Conservation (phyloP, 306 rosid species). For the Comarum palustre region DNA sequence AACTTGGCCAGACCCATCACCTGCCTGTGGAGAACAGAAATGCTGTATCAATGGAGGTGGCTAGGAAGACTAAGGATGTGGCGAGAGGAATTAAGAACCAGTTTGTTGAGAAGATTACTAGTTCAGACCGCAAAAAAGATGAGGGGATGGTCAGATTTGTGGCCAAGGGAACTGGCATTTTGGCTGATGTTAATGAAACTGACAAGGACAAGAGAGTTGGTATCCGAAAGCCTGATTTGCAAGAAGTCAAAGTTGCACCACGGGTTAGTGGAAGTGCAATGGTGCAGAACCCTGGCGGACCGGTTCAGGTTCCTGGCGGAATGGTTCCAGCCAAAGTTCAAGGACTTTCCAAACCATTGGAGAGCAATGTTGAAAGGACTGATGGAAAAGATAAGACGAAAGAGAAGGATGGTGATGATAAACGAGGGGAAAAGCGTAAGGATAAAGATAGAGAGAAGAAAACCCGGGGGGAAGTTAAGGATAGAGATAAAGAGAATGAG, state of each 20-base stretch:
- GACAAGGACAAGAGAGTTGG: slow-evolving; percentile 45
- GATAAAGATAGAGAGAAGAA: slow-evolving; percentile 70
- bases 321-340: slow-evolving; percentile 48
- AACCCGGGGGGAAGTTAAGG: slow-evolving; percentile 72
- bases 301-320: slow-evolving; percentile 38
- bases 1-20: background rate
- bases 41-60: slow-evolving; percentile 60
- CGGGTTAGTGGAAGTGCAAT: slow-evolving; percentile 42
- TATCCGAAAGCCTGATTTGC: slow-evolving; percentile 45
- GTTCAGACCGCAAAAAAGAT: slow-evolving; percentile 43
- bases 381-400: slow-evolving; percentile 45
- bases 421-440: slow-evolving; percentile 56
- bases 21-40: slow-evolving; percentile 23
- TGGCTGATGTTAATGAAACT: slow-evolving; percentile 45
- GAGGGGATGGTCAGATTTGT: slow-evolving; percentile 57
- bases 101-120: slow-evolving; percentile 42
- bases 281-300: slow-evolving; percentile 39
- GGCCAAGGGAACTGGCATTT: slow-evolving; percentile 44
- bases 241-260: slow-evolving; percentile 38
- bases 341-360: slow-evolving; percentile 43
- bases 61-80: slow-evolving; percentile 56
- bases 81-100: slow-evolving; percentile 38
- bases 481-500: slow-evolving; percentile 68
- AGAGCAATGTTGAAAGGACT: slow-evolving; percentile 32
- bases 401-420: slow-evolving; percentile 60